These are phyloP conservation scores for Hortaea sp. DNA, from an alignment of 2,329 filamentous ascomycete genomes.

Conservation along the genomic window DNA sequence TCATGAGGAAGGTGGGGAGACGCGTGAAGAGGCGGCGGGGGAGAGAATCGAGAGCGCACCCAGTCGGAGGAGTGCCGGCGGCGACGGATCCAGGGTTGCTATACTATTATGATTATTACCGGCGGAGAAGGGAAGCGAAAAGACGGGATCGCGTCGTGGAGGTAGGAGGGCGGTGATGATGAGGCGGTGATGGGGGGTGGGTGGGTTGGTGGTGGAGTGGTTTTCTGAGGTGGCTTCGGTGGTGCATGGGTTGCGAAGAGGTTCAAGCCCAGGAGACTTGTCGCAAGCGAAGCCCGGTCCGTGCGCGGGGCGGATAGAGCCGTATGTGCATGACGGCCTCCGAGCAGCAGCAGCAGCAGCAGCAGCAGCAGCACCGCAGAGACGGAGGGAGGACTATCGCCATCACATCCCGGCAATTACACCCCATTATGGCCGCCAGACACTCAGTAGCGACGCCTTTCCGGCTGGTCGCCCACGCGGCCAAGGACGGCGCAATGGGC, in stretches of 20 bases:
- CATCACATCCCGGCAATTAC: no score
- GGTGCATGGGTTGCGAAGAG: neutral
- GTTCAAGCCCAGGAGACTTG: neutral
- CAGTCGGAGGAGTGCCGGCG: neutral
- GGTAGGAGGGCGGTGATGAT: neutral
- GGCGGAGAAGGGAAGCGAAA: neutral
- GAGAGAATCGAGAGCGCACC: slow-evolving; percentile 1
- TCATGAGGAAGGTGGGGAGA: slow-evolving; percentile 3
- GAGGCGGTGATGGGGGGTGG: neutral
- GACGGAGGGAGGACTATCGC: no score
- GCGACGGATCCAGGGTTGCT: neutral
- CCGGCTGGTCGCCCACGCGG: slow-evolving; percentile 2
- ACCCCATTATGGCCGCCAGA: slow-evolving; percentile 3
- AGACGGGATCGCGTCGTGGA: neutral
- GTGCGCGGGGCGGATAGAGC: neutral
- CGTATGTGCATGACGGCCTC: neutral
- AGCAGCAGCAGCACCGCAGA: no score
- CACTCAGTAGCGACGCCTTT: slow-evolving; percentile 6
- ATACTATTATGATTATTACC: neutral
- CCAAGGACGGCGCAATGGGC: slow-evolving; percentile 3
- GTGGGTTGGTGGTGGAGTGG: neutral
- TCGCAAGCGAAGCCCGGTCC: neutral
- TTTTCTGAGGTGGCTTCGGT: neutral
- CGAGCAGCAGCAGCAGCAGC: neutral
- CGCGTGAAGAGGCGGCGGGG: slow-evolving; percentile 3